These are phyloP conservation scores for Rhizopus sp. DNA, from an alignment of 371 early-diverging fungal genomes.

Conservation along the genomic window DNA sequence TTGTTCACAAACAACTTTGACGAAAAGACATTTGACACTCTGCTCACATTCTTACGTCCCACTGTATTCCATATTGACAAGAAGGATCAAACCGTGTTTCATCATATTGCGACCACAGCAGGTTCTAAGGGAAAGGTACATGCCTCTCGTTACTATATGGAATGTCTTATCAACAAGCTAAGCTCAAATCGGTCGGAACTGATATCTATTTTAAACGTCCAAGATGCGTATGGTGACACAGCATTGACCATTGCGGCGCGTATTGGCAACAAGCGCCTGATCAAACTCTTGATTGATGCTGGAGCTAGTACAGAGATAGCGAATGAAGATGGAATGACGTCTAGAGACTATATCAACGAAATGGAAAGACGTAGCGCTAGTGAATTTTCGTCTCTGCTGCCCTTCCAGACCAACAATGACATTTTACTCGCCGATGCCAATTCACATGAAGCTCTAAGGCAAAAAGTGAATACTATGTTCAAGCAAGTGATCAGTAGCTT, in stretches of 20 bases:
- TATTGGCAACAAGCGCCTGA: slow-evolving; percentile 69
- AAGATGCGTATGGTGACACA: slow-evolving; percentile 88
- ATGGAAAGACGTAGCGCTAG: slow-evolving; percentile 18
- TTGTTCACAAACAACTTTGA: slow-evolving; percentile 89
- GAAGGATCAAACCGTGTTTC: slow-evolving; percentile 85
- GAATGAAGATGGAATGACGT: slow-evolving; percentile 72
- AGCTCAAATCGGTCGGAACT: slow-evolving; percentile 58
- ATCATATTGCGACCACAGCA: slow-evolving; percentile 86
- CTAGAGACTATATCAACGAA: slow-evolving; percentile 50
- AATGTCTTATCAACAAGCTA: slow-evolving; percentile 76
- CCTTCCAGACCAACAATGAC: background rate
- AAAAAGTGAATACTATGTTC: slow-evolving; percentile 24
- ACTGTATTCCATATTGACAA: slow-evolving; percentile 81
- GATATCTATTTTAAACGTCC: slow-evolving; percentile 77
- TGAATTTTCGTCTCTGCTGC: background rate
- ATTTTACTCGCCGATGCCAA: slow-evolving; percentile 23
- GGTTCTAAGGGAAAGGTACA: slow-evolving; percentile 73
- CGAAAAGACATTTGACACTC: slow-evolving; percentile 71
- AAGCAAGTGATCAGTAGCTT: slow-evolving; percentile 11
- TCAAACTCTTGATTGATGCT: slow-evolving; percentile 75
- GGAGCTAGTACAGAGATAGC: slow-evolving; percentile 77
- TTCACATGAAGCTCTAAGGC: slow-evolving; percentile 19
- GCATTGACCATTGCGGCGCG: slow-evolving; percentile 86
- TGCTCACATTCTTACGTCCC: slow-evolving; percentile 76
- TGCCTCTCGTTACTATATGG: slow-evolving; percentile 87